phyloP scores from a whole-genome alignment of 371 early-diverging fungal genomes.

The Lichtheimia ramosa region DNA sequence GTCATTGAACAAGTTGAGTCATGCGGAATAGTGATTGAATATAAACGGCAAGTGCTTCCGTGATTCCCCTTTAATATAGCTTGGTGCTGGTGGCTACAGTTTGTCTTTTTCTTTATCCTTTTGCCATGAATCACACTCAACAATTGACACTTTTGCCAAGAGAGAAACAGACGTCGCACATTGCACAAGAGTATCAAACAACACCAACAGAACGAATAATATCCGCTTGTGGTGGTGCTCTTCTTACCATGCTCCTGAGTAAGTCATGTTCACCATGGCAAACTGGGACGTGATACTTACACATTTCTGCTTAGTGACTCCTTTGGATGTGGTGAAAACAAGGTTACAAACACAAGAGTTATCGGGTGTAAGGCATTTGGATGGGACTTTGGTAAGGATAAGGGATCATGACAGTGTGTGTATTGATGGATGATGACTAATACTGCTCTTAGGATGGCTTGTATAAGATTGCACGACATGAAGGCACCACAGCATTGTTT shows the following conservation, averaged over 20 bases:
- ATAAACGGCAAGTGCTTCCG: too few relatives aligned
- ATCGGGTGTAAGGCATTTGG: constrained; percentile 14
- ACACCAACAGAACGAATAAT: constrained; percentile 37
- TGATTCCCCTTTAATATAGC: too few relatives aligned
- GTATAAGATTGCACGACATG: constrained; percentile 76
- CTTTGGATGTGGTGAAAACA: constrained; percentile 93
- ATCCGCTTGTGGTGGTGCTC: constrained; percentile 44
- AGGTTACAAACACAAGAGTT: constrained; percentile 79
- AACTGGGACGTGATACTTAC: too few relatives aligned
- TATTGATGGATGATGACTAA: too few relatives aligned
- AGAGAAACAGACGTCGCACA: too few relatives aligned
- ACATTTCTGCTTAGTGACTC: constrained; percentile 48
- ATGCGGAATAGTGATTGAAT: too few relatives aligned
- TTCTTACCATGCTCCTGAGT: constrained; percentile 41
- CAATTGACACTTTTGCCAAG: too few relatives aligned
- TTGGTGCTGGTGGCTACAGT: too few relatives aligned
- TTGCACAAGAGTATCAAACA: constrained; percentile 1
- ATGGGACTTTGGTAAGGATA: constrained; percentile 34
- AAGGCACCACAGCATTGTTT: constrained; percentile 85
- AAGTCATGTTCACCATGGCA: constrained; percentile 7
- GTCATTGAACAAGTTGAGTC: too few relatives aligned
- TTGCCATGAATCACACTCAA: too few relatives aligned
- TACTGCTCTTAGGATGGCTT: constrained; percentile 69
- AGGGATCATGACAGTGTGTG: too few relatives aligned
- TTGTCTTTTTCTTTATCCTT: too few relatives aligned